phyloP scores from a whole-genome alignment of 2,329 filamentous ascomycete species.

The Plectosphaerella sp. region DNA sequence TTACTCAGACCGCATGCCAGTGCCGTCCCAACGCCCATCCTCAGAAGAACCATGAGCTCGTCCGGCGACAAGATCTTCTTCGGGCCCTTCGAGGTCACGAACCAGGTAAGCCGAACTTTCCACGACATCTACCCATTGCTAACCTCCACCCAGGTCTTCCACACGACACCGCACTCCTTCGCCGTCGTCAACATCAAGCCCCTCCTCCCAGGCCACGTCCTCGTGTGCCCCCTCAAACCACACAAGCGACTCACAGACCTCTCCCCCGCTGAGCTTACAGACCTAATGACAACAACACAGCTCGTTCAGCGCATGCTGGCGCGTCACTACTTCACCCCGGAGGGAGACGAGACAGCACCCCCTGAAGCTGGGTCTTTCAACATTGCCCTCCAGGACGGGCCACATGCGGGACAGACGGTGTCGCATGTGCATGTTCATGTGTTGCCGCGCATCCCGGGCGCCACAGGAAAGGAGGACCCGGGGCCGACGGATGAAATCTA shows the following conservation, averaged over 20 bases:
- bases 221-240: conserved; percentile 70
- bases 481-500: conserved; percentile 71
- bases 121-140: not conserved
- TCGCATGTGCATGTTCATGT: conserved; percentile 91
- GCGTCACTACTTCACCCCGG: conserved; percentile 41
- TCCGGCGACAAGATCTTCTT: conserved; percentile 51
- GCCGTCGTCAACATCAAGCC: conserved; percentile 95
- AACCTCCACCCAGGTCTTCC: conserved; percentile 69
- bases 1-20: not conserved
- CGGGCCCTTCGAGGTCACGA: conserved; percentile 71
- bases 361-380: conserved; percentile 72
- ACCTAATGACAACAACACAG: conserved; percentile 86
- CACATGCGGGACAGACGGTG: conserved; percentile 88
- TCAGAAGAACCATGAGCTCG: conserved; percentile 18
- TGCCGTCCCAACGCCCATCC: not conserved
- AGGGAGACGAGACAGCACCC: conserved; percentile 37
- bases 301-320: conserved; percentile 74
- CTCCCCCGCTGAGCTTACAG: conserved; percentile 62
- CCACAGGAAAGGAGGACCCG: conserved; percentile 35
- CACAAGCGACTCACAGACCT: conserved; percentile 75
- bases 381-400: conserved; percentile 90
- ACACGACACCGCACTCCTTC: conserved; percentile 73
- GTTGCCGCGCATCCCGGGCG: conserved; percentile 65
- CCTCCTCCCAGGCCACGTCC: conserved; percentile 85
- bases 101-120: conserved; percentile 50